Base-by-base conservation (phyloP, 495 filamentous ascomycete genomes). In the Apiosordaria backusii region DNA sequence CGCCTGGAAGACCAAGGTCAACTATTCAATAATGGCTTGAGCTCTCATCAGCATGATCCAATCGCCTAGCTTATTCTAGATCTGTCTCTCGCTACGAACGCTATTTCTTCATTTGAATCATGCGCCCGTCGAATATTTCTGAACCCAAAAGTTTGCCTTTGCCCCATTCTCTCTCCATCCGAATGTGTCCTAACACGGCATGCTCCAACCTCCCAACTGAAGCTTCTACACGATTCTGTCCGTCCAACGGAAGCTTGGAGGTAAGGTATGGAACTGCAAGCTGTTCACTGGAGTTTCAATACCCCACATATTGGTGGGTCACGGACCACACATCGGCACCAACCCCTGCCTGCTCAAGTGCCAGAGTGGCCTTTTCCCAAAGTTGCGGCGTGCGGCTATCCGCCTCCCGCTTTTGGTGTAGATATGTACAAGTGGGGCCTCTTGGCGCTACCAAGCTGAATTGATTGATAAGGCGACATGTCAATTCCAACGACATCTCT, bases 361-460 rank as follows among this genome's bases (percentile, higher is more conserved):
- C 65, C 74, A 76, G 72, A 74, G 74, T 76, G 72, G 74, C 72
- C 74, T 76, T 69, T 73, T 75, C 58, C 61, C 45, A 57, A 58
- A 58, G 50, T 55, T 45, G 13, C 45, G 60, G 54, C 57, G 58
- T 50, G 40, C 57, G 66, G 55, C 62, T 62, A 55, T 63, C 61
- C 57, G 50, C 60, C 64, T 54, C 53, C 54, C 40, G 21, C 18
- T 27, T 15, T 55, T 58, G 63, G 61, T 61, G 35, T 60, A 68
- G 29, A 45, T 15, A 10, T 45, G 35, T 45, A 45, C 35, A 45
- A 45, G n/a, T n/a, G n/a, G n/a, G n/a, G n/a, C n/a, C n/a, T n/a
- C n/a, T n/a, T n/a, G n/a, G n/a, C n/a, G n/a, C n/a, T 15, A 45
- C 35, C 35, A 45, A 45, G 35, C 35, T 45, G 35, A 15, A 45